Evolutionary conservation across 169 alveolate species (phyloP).

Genomic region (Plasmodium yoelii): DNA sequence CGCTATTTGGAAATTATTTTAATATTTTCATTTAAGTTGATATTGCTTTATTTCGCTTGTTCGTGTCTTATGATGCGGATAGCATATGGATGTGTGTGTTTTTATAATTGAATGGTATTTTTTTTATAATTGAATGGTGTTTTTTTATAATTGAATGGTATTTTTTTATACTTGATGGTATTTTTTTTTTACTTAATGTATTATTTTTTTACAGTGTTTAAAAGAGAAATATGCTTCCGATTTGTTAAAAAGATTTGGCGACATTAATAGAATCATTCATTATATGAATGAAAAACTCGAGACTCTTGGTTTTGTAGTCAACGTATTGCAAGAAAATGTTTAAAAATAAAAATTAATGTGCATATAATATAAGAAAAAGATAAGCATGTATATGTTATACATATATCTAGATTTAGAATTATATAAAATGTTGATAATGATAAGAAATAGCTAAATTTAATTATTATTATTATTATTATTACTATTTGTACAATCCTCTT

Average conservation of each 20-base stretch:
- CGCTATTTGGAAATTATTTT: too few species aligned
- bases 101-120: background rate
- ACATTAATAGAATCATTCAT: conserved; percentile 58
- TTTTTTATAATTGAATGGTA: background rate
- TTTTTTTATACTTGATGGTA: too few species aligned
- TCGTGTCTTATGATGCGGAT: too few species aligned
- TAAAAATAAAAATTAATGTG: background rate
- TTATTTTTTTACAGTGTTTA: conserved; percentile 25
- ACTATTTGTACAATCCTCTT: background rate
- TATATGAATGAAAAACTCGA: conserved; percentile 49
- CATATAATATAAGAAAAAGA: background rate
- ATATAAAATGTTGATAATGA: too few species aligned
- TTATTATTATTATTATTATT: too few species aligned
- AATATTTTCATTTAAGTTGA: too few species aligned
- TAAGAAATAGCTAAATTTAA: too few species aligned
- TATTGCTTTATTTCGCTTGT: too few species aligned
- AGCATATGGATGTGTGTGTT: background rate
- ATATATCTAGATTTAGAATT: background rate
- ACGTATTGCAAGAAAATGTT: conserved; percentile 14
- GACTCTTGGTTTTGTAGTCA: conserved; percentile 53
- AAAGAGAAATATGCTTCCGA: conserved; percentile 43
- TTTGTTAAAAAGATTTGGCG: conserved; percentile 44
- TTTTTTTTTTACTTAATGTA: background rate
- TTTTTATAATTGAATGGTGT: background rate
- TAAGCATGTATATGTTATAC: background rate